A percentile compares a stretch with the other conserved stretches of the same genome.
Evolutionary conservation across 495 filamentous ascomycete species (phyloP).

Genomic region (Podospora didyma): DNA sequence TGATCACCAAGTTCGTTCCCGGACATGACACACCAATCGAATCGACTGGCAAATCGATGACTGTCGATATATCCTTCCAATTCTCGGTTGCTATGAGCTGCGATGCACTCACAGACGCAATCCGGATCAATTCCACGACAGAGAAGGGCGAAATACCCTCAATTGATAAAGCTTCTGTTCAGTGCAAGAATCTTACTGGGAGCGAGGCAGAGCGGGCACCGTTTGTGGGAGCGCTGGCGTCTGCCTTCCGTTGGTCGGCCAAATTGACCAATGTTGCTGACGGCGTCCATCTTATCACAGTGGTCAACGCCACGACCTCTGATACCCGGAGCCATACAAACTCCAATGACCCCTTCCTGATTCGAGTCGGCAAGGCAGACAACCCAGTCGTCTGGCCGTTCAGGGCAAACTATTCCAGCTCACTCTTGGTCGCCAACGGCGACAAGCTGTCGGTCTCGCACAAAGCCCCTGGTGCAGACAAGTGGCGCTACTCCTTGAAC

Average conservation of each 20-base stretch:
- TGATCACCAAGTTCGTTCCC: slow-evolving; percentile 58
- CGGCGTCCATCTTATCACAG: slow-evolving; percentile 55
- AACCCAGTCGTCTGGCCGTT: slow-evolving; percentile 55
- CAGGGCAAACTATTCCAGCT: slow-evolving; percentile 53
- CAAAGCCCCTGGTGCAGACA: slow-evolving; percentile 57
- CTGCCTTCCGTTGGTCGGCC: slow-evolving; percentile 49
- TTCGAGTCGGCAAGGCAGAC: slow-evolving; percentile 42
- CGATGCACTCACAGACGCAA: slow-evolving; percentile 50
- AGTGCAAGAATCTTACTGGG: slow-evolving; percentile 4
- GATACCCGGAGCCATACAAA: slow-evolving; percentile 33
- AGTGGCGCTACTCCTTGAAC: slow-evolving; percentile 58
- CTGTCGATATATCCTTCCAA: slow-evolving; percentile 49
- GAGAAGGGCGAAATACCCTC: neutral
- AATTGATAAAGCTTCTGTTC: slow-evolving; percentile 32
- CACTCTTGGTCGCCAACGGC: slow-evolving; percentile 35
- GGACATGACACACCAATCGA: slow-evolving; percentile 55
- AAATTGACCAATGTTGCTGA: slow-evolving; percentile 39
- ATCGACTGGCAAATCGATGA: slow-evolving; percentile 29
- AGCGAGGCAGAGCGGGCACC: neutral
- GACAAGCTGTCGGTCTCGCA: slow-evolving; percentile 46
- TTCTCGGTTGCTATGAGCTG: slow-evolving; percentile 63
- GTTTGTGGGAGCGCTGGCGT: slow-evolving; percentile 43
- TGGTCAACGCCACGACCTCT: slow-evolving; percentile 49
- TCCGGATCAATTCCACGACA: slow-evolving; percentile 38
- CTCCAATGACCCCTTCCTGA: slow-evolving; percentile 43